These are phyloP conservation scores for Ascomycota sp. DNA, from an alignment of 2,329 filamentous ascomycete species.

Conservation along the genomic window DNA sequence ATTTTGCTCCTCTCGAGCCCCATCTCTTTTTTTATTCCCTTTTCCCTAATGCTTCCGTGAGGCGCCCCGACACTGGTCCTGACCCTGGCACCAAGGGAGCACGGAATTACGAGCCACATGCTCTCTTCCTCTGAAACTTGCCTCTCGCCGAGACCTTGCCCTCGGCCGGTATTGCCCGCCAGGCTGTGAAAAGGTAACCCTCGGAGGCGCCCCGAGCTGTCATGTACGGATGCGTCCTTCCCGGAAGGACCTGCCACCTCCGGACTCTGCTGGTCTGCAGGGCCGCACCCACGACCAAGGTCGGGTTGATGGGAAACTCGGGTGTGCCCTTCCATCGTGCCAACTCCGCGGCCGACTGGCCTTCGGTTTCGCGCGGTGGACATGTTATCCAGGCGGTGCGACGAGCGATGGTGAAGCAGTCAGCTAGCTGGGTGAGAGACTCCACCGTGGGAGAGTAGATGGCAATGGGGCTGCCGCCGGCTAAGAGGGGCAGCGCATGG, in stretches of 20 bases:
- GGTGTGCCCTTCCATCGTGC: slow-evolving; percentile 38
- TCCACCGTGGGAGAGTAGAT: slow-evolving; percentile 72
- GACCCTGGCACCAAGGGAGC: no score
- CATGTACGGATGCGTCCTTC: slow-evolving; percentile 87
- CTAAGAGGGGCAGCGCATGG: slow-evolving; percentile 57
- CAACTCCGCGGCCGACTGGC: slow-evolving; percentile 25
- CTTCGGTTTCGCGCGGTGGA: slow-evolving; percentile 24
- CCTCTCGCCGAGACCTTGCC: slow-evolving; percentile 70
- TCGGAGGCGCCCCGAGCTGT: slow-evolving; percentile 71
- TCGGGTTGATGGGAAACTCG: slow-evolving; percentile 77
- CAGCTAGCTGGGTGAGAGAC: slow-evolving; percentile 54
- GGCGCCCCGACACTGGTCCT: no score
- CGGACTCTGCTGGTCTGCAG: slow-evolving; percentile 65
- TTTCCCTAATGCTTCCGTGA: neutral
- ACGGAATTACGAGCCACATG: neutral
- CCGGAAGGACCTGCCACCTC: slow-evolving; percentile 79
- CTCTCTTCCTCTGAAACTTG: slow-evolving; percentile 44
- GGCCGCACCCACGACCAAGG: slow-evolving; percentile 55
- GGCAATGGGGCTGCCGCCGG: slow-evolving; percentile 65
- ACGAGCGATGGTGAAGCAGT: slow-evolving; percentile 66
- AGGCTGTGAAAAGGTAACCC: slow-evolving; percentile 74
- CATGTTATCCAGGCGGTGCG: slow-evolving; percentile 51
- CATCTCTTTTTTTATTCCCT: no score
- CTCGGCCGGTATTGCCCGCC: slow-evolving; percentile 58
- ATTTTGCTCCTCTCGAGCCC: neutral